Base-by-base conservation (phyloP, 2,329 filamentous ascomycete species). In the Aspergillus sclerotialis region DNA sequence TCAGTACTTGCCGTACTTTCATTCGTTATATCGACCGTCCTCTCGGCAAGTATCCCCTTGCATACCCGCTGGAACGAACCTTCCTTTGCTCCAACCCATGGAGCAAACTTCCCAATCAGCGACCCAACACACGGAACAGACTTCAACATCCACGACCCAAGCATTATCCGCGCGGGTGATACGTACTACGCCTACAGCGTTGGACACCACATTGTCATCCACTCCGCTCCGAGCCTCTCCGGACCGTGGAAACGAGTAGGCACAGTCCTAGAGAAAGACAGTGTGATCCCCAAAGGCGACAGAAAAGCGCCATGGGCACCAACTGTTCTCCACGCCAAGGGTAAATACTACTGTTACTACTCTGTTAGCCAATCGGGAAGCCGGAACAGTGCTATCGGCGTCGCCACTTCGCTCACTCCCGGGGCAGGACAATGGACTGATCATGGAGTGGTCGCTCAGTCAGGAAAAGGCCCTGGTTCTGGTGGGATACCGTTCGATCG, bases 301-400 rank as follows among this genome's bases (percentile, higher is more conserved):
- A 50, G 49, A 11, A 48, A 42, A 12, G 46, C 40, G 4, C 58
- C 56, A 0, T 62, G 58, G 77, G 80, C 81, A 2, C 81, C 81
- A 0, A 78, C 80, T 36, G 73, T 82, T 3, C 53, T 65, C 18
- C 60, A 70, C 6, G 63, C 82, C 16, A 72, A 71, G 39, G 65
- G 61, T 28, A 68, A 63, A 1, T 84, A 80, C 60, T 77, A 82
- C 46, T 64, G 77, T 29, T 83, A 79, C 66, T 82, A 84, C 59
- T 67, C 73, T 7, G 76, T 82, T 18, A 77, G 71, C 36, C 63
- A 71, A 4, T 77, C 80, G 38, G 77, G 79, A 1, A 72, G 67
- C 2, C 76, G 80, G 32, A 61, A 71, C 55, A 79, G 74, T 1
- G 75, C 76, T 14, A 80, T 84, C 40, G 80, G 80, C 9, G 61